Conservation (phyloP, 169 alveolate species). For the Besnoitia besnoiti region DNA sequence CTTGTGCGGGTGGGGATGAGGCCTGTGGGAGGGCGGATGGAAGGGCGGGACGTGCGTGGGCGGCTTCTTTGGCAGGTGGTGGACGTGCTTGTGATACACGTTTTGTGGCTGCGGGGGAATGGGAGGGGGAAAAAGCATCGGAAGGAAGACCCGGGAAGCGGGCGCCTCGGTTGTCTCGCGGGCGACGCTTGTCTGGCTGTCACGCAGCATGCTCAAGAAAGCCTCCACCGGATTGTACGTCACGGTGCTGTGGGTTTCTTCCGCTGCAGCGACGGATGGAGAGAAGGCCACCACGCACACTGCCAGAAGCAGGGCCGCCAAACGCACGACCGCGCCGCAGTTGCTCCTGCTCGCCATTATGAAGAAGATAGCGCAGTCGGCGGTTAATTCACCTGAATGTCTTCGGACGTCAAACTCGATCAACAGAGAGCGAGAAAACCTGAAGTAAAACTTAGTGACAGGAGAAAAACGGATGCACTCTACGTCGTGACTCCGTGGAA, state of each 20-base stretch:
- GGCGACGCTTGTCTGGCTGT: background rate
- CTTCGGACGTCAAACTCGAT: background rate
- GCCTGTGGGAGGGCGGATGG: background rate
- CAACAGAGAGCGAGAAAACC: background rate
- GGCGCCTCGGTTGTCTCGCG: background rate
- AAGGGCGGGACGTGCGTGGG: background rate
- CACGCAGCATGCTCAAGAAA: conserved; percentile 10
- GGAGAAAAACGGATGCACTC: background rate
- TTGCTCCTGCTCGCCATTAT: background rate
- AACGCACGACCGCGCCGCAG: background rate
- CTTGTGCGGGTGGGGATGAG: background rate
- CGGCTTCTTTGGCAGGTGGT: conserved; percentile 7
- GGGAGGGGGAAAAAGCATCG: conserved; percentile 11
- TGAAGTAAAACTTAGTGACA: background rate
- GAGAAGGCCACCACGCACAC: background rate
- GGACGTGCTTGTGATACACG: conserved; percentile 41
- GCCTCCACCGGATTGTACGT: conserved; percentile 4
- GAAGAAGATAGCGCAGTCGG: background rate
- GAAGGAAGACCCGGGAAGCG: conserved; percentile 10
- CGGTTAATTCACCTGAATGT: background rate
- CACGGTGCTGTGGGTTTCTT: background rate
- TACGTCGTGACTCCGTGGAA: no score
- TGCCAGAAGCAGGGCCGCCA: background rate
- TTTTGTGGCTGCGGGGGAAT: conserved; percentile 17
- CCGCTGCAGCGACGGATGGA: background rate